A percentile compares a stretch with the other conserved stretches of the same genome.
Evolutionary conservation across 306 rosid genomes (phyloP).

Genomic region (Urtica urens): DNA sequence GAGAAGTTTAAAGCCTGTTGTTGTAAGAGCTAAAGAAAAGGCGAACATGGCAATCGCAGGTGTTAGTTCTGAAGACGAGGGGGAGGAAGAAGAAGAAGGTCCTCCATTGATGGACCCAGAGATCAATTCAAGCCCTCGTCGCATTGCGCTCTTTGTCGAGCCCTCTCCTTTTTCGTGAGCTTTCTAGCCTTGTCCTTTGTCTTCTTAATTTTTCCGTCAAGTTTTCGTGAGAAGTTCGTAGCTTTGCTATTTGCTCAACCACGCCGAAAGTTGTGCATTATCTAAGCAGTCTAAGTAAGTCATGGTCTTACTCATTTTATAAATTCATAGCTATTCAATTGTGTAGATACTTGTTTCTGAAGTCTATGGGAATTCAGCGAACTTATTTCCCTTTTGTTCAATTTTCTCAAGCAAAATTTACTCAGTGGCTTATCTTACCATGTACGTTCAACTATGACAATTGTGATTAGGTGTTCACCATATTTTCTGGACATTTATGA

Average conservation of each 20-base stretch:
- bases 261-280: neutral
- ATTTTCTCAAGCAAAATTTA: too few species aligned
- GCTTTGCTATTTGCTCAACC: neutral
- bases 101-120: constrained; percentile 66
- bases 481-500: too few species aligned
- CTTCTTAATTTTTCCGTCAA: neutral
- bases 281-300: too few species aligned
- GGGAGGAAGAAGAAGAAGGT: constrained; percentile 48
- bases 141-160: constrained; percentile 95
- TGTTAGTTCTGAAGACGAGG: constrained; percentile 26
- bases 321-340: too few species aligned
- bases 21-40: constrained; percentile 36
- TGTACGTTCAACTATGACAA: too few species aligned
- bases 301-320: too few species aligned
- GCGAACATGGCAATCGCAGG: constrained; percentile 54
- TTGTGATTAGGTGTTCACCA: too few species aligned
- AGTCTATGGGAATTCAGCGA: too few species aligned
- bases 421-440: too few species aligned
- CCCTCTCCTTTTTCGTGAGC: constrained; percentile 99
- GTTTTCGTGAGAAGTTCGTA: neutral
- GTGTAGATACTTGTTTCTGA: too few species aligned
- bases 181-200: neutral
- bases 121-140: constrained; percentile 55
- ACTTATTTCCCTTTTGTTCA: too few species aligned
- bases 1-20: constrained; percentile 18